phyloP scores from a whole-genome alignment of 305 asterid genomes.

The Fraxinus floribunda region DNA sequence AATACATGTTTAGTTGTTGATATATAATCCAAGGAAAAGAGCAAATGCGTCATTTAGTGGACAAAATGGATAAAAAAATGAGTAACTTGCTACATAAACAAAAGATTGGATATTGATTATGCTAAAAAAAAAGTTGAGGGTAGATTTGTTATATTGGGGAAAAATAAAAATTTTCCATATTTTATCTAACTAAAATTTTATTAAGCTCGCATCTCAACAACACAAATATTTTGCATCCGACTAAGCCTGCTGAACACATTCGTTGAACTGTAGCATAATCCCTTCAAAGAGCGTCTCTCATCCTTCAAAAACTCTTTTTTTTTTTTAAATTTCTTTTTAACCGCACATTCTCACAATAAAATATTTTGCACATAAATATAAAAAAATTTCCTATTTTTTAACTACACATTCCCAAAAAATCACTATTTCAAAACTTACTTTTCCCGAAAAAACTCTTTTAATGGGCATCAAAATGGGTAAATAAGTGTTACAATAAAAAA shows the following conservation, averaged over 20 bases:
- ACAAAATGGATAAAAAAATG: too few species aligned
- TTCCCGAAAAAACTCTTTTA: too few species aligned
- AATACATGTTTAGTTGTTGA: neutral
- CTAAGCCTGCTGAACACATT: neutral
- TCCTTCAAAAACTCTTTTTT: too few species aligned
- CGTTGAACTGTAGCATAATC: slow-evolving; percentile 19
- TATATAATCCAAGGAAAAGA: too few species aligned
- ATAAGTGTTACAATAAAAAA: neutral
- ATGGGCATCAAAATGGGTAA: too few species aligned
- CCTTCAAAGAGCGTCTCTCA: neutral
- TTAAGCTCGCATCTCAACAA: slow-evolving; percentile 10
- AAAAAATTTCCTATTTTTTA: too few species aligned
- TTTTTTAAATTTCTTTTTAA: too few species aligned
- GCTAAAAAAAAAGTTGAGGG: neutral
- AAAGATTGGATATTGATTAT: neutral
- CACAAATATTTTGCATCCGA: slow-evolving; percentile 28
- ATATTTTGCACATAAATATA: too few species aligned
- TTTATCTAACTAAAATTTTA: neutral
- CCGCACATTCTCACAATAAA: too few species aligned
- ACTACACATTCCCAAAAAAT: too few species aligned
- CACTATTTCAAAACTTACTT: too few species aligned
- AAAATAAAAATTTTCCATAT: neutral
- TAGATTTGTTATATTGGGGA: neutral
- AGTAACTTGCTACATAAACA: too few species aligned
- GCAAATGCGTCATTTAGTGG: neutral